Percentiles rank a stretch among this genome's conserved stretches.
These are phyloP conservation scores for Suillus subalutaceus DNA, from an alignment of 768 basidiomycete species.

Conservation along the genomic window DNA sequence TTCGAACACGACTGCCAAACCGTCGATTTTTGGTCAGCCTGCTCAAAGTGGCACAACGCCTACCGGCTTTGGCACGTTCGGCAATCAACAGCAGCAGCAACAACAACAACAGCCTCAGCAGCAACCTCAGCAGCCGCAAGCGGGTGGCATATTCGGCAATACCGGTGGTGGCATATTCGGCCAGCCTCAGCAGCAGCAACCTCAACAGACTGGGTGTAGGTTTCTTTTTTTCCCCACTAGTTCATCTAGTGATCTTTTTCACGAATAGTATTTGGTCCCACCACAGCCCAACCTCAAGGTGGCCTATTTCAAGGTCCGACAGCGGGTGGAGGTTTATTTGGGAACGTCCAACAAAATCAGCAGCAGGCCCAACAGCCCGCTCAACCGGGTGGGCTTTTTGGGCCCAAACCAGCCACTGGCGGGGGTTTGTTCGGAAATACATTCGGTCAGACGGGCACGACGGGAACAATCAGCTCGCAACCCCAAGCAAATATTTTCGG, in stretches of 20 bases:
- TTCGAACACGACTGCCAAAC: slow-evolving; percentile 40
- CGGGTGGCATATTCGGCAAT: slow-evolving; percentile 32
- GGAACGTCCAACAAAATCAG: slow-evolving; percentile 34
- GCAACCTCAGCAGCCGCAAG: slow-evolving; percentile 19
- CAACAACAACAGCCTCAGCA: slow-evolving; percentile 26
- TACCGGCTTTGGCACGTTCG: slow-evolving; percentile 40
- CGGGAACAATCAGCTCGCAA: slow-evolving; percentile 30
- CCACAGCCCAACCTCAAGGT: slow-evolving; percentile 34
- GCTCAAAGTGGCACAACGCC: slow-evolving; percentile 37
- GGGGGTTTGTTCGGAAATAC: slow-evolving; percentile 50
- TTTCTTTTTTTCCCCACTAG: slow-evolving; percentile 28
- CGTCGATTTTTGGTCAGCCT: slow-evolving; percentile 53
- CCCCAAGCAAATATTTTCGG: slow-evolving; percentile 51
- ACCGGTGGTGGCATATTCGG: slow-evolving; percentile 32
- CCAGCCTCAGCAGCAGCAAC: slow-evolving; percentile 40
- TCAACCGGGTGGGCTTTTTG: slow-evolving; percentile 32
- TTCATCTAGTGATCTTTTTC: not conserved
- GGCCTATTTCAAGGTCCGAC: slow-evolving; percentile 12
- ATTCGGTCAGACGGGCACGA: slow-evolving; percentile 46
- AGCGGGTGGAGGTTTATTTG: slow-evolving; percentile 41
- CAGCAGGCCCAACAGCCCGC: slow-evolving; percentile 40
- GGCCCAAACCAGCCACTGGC: slow-evolving; percentile 34
- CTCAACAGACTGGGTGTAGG: slow-evolving; percentile 44
- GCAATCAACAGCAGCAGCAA: slow-evolving; percentile 29
- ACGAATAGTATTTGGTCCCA: slow-evolving; percentile 20